A percentile compares a stretch with the other conserved stretches of the same genome.
Evolutionary conservation across 306 rosid species (phyloP).

Genomic region (Cyclanthera cordifolia): DNA sequence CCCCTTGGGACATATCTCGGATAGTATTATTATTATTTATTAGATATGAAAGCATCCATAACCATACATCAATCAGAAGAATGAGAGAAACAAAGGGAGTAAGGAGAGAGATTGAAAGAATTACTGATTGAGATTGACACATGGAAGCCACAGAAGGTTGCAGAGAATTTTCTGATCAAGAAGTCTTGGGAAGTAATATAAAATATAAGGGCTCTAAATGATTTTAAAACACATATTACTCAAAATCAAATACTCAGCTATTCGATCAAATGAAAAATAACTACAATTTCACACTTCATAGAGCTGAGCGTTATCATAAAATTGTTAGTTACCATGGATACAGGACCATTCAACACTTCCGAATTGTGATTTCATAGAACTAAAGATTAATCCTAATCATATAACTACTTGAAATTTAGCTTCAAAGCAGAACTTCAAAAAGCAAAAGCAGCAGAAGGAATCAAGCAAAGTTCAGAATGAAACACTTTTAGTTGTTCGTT

Average conservation of each 20-base stretch:
- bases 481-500: not conserved
- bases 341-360: no score
- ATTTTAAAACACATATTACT: not conserved
- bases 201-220: not conserved
- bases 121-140: not conserved
- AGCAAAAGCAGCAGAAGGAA: not conserved
- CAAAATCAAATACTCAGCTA: not conserved
- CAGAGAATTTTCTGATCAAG: not conserved
- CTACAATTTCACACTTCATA: not conserved
- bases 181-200: not conserved
- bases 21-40: not conserved
- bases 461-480: not conserved
- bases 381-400: not conserved
- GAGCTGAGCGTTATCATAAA: not conserved
- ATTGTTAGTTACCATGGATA: not conserved
- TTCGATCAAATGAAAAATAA: not conserved
- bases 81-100: not conserved
- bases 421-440: not conserved
- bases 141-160: not conserved
- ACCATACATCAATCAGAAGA: not conserved
- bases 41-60: not conserved
- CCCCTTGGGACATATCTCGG: no score
- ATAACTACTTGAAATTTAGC: not conserved
- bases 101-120: not conserved
- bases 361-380: not conserved